Conservation (phyloP, 805 yeast genomes). For the Wickerhamiella azyma region DNA sequence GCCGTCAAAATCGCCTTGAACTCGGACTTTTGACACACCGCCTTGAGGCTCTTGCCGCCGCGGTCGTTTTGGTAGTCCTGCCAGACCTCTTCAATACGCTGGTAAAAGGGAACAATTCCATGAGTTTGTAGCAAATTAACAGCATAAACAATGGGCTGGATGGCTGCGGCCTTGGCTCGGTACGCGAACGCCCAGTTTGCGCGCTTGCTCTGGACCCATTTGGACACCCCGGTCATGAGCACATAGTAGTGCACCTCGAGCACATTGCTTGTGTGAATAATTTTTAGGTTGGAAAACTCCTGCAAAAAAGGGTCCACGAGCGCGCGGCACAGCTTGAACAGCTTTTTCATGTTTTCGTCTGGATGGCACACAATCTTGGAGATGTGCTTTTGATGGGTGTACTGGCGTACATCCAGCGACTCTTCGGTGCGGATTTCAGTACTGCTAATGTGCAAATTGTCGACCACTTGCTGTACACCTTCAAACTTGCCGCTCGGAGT, state of each 20-base stretch:
- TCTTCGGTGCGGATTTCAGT: constrained; percentile 80
- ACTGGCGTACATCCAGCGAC: constrained; percentile 63
- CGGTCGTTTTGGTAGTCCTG: constrained; percentile 18
- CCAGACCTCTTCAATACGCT: constrained; percentile 43
- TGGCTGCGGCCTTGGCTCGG: constrained; percentile 34
- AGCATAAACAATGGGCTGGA: constrained; percentile 55
- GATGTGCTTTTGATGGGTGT: constrained; percentile 55
- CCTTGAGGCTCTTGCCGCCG: constrained; percentile 50
- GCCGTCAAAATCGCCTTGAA: constrained; percentile 33
- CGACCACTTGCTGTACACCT: constrained; percentile 74
- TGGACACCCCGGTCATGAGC: constrained; percentile 46
- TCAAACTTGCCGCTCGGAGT: constrained; percentile 86
- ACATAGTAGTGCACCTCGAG: constrained; percentile 26
- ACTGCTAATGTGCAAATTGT: constrained; percentile 55
- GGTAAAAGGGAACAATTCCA: constrained; percentile 66
- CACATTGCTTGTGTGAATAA: constrained; percentile 56
- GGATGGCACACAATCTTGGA: constrained; percentile 44
- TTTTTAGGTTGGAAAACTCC: constrained; percentile 48
- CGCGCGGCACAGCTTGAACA: constrained; percentile 40
- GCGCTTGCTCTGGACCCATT: constrained; percentile 18
- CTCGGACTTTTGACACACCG: constrained; percentile 41
- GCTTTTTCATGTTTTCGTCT: constrained; percentile 40
- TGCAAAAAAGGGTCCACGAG: constrained; percentile 57
- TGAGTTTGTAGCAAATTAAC: constrained; percentile 48
- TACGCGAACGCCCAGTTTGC: not conserved